These are phyloP conservation scores for Geotrichum phurueaensis DNA, from an alignment of 1,139 yeast genomes.

Conservation along the genomic window DNA sequence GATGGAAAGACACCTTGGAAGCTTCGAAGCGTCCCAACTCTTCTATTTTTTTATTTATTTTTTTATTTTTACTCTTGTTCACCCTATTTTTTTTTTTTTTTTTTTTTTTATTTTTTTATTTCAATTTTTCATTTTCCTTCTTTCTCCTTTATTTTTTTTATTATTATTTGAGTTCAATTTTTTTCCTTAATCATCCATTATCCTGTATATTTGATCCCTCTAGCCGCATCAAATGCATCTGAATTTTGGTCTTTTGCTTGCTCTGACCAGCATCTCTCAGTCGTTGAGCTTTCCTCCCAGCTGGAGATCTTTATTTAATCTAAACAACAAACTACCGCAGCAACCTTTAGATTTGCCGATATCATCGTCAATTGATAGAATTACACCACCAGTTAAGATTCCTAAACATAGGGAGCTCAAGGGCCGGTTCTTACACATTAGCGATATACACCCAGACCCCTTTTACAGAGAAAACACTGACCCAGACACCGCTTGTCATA, in stretches of 20 bases:
- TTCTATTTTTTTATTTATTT: not conserved
- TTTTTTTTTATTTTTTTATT: not conserved
- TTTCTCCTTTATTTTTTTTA: not conserved
- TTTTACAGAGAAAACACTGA: slow-evolving; percentile 51
- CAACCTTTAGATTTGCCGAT: not conserved
- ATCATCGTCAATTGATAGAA: not conserved
- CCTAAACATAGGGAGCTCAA: not conserved
- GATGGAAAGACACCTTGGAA: not conserved
- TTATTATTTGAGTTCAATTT: not conserved
- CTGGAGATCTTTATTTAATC: not conserved
- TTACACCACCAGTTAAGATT: not conserved
- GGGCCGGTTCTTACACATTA: slow-evolving; percentile 73
- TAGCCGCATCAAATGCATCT: not conserved
- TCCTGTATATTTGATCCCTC: not conserved
- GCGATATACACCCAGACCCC: slow-evolving; percentile 82
- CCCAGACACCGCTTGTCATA: slow-evolving; percentile 53
- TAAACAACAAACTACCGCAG: not conserved
- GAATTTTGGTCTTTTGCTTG: not conserved
- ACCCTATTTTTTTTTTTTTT: not conserved
- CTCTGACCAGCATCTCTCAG: not conserved
- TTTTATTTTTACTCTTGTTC: not conserved
- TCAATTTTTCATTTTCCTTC: not conserved
- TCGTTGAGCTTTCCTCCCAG: not conserved
- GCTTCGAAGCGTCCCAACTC: not conserved
- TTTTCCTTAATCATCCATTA: not conserved